phyloP scores from a whole-genome alignment of 768 basidiomycete genomes.

The Suillus occidentalis region DNA sequence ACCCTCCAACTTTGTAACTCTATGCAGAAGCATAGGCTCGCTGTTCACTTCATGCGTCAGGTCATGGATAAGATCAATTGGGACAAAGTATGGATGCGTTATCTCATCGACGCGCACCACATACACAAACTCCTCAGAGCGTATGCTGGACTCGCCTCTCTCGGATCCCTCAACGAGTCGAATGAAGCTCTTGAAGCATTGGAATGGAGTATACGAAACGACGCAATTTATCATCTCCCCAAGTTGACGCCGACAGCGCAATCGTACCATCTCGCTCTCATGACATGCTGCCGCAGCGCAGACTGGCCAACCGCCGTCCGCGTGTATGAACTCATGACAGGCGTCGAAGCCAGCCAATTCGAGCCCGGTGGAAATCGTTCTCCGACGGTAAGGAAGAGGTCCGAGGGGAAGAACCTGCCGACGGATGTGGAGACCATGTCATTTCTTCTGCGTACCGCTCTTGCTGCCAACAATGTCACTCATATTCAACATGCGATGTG shows the following conservation, averaged over 20 bases:
- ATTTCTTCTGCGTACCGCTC: conserved; percentile 57
- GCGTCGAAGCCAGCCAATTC: conserved; percentile 56
- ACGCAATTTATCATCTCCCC: conserved; percentile 45
- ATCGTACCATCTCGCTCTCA: conserved; percentile 63
- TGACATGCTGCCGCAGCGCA: conserved; percentile 58
- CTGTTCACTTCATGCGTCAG: conserved; percentile 58
- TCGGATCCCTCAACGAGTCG: conserved; percentile 40
- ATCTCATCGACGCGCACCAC: conserved; percentile 49
- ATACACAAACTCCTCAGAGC: conserved; percentile 64
- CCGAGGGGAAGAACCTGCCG: conserved; percentile 42
- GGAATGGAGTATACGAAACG: conserved; percentile 68
- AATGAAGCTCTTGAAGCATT: conserved; percentile 55
- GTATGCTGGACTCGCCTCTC: conserved; percentile 39
- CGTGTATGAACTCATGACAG: conserved; percentile 73
- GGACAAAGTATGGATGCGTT: conserved; percentile 30
- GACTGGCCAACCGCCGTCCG: conserved; percentile 63
- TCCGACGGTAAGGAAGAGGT: conserved; percentile 43
- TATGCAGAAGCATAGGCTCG: conserved; percentile 45
- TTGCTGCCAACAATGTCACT: conserved; percentile 47
- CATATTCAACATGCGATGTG: conserved; percentile 62
- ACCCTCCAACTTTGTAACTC: conserved; percentile 57
- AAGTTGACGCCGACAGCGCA: conserved; percentile 33
- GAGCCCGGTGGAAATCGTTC: conserved; percentile 36
- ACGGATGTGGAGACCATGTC: conserved; percentile 58
- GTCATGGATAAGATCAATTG: conserved; percentile 44